phyloP scores from a whole-genome alignment of 331 rosid species.

The Malus hybrid region DNA sequence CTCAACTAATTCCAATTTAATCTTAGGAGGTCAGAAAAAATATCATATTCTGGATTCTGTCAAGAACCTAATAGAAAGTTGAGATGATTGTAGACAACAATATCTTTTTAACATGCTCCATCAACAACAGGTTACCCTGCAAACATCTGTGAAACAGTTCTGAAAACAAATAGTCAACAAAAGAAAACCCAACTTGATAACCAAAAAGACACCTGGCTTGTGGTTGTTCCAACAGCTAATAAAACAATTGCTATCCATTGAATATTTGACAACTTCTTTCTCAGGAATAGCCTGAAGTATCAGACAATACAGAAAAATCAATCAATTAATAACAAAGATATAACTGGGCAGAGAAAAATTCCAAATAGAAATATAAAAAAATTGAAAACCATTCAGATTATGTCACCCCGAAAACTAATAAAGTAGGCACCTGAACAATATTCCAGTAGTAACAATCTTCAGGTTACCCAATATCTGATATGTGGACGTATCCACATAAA shows the following conservation, averaged over 20 bases:
- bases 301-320: slow-evolving; percentile 4
- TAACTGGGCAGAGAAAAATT: not conserved
- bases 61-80: not conserved
- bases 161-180: not conserved
- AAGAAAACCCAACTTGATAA: not conserved
- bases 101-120: not conserved
- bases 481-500: slow-evolving; percentile 87
- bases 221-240: slow-evolving; percentile 95
- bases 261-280: slow-evolving; percentile 73
- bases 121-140: not conserved
- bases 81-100: not conserved
- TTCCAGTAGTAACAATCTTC: slow-evolving; percentile 87
- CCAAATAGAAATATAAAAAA: not conserved
- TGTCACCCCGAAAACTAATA: not conserved
- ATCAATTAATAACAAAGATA: not conserved
- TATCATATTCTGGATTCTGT: not conserved
- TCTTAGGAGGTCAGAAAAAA: not conserved
- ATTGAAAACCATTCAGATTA: not conserved
- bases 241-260: slow-evolving; percentile 87
- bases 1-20: not conserved
- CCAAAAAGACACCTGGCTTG: slow-evolving; percentile 64
- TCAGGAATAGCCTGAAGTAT: slow-evolving; percentile 57
- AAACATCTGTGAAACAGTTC: not conserved
- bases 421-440: slow-evolving; percentile 72
- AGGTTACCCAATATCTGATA: slow-evolving; percentile 98